phyloP scores from a whole-genome alignment of 2,329 filamentous ascomycete genomes.

The Nothopassalora personata region DNA sequence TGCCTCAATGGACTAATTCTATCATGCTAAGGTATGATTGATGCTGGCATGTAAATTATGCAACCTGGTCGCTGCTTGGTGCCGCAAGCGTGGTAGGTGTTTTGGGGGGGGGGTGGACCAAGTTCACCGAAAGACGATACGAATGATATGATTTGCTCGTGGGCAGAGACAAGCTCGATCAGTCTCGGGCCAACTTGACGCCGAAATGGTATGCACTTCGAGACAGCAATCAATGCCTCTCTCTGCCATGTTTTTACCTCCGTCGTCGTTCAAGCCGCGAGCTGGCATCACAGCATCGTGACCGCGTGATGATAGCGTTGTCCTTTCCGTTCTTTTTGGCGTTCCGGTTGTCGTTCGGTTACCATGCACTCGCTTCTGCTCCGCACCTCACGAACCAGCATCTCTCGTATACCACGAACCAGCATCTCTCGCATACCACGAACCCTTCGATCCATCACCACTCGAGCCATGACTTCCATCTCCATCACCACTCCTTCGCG shows the following conservation, averaged over 20 bases:
- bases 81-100: too few relatives aligned
- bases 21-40: too few relatives aligned
- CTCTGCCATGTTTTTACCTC: background rate
- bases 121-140: too few relatives aligned
- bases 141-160: too few relatives aligned
- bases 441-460: background rate
- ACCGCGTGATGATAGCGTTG: background rate
- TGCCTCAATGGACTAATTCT: too few relatives aligned
- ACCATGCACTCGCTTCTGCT: background rate
- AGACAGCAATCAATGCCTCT: background rate
- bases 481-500: constrained; percentile 37
- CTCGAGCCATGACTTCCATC: constrained; percentile 26
- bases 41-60: too few relatives aligned
- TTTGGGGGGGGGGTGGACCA: too few relatives aligned
- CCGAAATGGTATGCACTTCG: too few relatives aligned
- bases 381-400: background rate
- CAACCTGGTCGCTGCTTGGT: too few relatives aligned
- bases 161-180: too few relatives aligned
- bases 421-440: background rate
- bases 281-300: background rate
- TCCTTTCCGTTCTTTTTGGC: background rate
- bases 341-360: background rate
- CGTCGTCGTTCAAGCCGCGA: background rate
- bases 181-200: too few relatives aligned
- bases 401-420: background rate